phyloP scores from a whole-genome alignment of 75 land plant species.

The Pseudotsuga menziesii region DNA sequence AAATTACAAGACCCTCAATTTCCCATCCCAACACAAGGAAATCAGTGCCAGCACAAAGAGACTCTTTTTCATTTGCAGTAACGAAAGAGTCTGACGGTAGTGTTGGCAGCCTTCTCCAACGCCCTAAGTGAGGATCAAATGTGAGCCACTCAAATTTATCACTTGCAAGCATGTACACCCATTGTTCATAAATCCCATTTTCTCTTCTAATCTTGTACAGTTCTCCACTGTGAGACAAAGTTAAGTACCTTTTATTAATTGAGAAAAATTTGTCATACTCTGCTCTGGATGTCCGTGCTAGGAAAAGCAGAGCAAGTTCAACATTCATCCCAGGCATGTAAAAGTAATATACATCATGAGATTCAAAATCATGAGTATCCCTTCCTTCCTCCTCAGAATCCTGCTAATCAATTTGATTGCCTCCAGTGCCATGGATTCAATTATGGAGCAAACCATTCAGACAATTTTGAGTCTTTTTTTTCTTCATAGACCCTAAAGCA shows the following conservation, averaged over 20 bases:
- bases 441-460: background rate
- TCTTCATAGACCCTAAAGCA: background rate
- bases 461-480: background rate
- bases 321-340: conserved; percentile 21
- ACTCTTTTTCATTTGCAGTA: conserved; percentile 49
- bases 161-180: conserved; percentile 51
- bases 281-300: conserved; percentile 32
- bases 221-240: conserved; percentile 34
- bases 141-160: conserved; percentile 46
- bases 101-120: conserved; percentile 39
- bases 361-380: conserved; percentile 4
- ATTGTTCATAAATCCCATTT: conserved; percentile 40
- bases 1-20: conserved; percentile 32
- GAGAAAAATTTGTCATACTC: conserved; percentile 30
- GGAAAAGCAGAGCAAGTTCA: conserved; percentile 31
- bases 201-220: conserved; percentile 37
- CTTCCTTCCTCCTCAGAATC: background rate
- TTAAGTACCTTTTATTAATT: conserved; percentile 21
- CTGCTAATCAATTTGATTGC: background rate
- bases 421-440: background rate
- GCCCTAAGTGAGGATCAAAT: conserved; percentile 33
- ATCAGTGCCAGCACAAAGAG: conserved; percentile 63
- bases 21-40: conserved; percentile 60
- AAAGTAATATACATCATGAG: conserved; percentile 57
- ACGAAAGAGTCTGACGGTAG: conserved; percentile 55